Percentiles rank a stretch among this genome's conserved stretches.
Conservation (phyloP, 345 rosid genomes). For the Melaleuca quinquenervia region DNA sequence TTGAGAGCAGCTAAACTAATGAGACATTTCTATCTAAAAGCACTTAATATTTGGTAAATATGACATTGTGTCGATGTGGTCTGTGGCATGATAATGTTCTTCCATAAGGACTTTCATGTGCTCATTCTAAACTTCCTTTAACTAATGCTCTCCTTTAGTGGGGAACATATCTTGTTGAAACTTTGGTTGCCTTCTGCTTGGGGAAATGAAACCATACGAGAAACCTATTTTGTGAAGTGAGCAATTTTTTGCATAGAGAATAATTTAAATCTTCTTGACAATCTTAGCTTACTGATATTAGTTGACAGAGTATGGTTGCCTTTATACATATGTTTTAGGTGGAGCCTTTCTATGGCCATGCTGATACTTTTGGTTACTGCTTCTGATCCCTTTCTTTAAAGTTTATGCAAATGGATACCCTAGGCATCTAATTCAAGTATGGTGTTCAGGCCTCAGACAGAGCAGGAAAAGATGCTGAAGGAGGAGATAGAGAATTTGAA, state of each 20-base stretch:
- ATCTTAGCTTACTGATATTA: not conserved
- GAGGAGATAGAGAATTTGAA: slow-evolving; percentile 53
- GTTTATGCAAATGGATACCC: not conserved
- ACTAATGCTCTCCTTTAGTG: not conserved
- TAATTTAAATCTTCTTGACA: not conserved
- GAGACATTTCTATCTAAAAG: not conserved
- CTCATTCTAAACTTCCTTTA: not conserved
- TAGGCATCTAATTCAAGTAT: not conserved
- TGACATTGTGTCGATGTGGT: not conserved
- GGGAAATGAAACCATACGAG: not conserved
- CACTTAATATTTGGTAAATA: not conserved
- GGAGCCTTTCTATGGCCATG: not conserved
- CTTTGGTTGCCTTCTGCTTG: not conserved
- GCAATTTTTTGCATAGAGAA: not conserved
- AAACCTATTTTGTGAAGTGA: not conserved
- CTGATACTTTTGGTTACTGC: not conserved
- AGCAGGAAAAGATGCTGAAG: slow-evolving; percentile 59
- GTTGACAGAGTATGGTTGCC: not conserved
- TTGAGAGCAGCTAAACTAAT: not conserved
- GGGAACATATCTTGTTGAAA: not conserved
- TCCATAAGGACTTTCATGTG: not conserved
- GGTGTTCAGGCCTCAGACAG: slow-evolving; percentile 74
- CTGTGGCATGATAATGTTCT: not conserved
- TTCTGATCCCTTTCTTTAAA: not conserved
- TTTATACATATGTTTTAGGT: not conserved